Conservation (phyloP, 106 monocot species). For the Chionographis japonica region DNA sequence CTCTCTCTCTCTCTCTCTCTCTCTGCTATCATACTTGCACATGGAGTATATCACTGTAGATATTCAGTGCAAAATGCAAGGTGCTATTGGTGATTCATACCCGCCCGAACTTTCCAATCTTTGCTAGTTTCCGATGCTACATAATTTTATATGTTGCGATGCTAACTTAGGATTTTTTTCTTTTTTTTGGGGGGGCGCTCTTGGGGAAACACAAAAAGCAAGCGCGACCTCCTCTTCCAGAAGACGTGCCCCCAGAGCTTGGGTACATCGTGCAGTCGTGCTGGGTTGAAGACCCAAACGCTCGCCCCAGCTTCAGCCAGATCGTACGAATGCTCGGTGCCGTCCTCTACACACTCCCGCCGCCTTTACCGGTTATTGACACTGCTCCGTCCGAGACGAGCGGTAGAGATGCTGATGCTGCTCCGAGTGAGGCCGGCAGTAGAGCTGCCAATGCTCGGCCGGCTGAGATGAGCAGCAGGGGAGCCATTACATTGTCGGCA, state of each 20-base stretch:
- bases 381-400: no score
- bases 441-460: slow-evolving; percentile 12
- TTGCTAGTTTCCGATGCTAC: no score
- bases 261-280: slow-evolving; percentile 82
- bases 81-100: no score
- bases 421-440: slow-evolving; percentile 14
- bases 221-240: slow-evolving; percentile 60
- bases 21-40: no score
- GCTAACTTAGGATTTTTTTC: not conserved
- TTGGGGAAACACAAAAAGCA: slow-evolving; percentile 33
- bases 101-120: no score
- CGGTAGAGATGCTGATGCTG: slow-evolving; percentile 6
- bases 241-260: slow-evolving; percentile 67
- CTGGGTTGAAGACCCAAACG: slow-evolving; percentile 82
- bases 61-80: no score
- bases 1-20: no score
- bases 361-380: slow-evolving; percentile 18
- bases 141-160: no score
- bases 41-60: no score
- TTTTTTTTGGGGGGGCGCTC: no score
- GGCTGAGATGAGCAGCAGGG: slow-evolving; percentile 15
- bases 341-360: slow-evolving; percentile 60
- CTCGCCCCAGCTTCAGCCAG: slow-evolving; percentile 81
- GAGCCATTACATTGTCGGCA: slow-evolving; percentile 19
- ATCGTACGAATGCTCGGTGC: slow-evolving; percentile 73